Base-by-base conservation (phyloP, 331 rosid genomes). In the Spiraea crenata region DNA sequence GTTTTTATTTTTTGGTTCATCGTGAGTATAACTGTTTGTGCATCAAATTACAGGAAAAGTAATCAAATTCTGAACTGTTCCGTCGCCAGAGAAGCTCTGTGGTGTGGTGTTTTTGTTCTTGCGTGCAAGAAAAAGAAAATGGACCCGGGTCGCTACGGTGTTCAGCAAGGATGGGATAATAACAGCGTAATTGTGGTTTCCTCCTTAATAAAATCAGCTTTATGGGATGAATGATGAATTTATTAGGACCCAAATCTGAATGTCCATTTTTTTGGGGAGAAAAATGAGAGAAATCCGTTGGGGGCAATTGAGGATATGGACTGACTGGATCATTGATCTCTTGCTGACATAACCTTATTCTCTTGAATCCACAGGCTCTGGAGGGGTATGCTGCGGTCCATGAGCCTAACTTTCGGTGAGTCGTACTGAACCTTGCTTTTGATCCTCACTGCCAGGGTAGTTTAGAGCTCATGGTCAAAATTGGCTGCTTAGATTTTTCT, bases 141-240 rank as follows among this genome's bases (percentile, higher is more conserved):
- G 99, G 99, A 93, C 83, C 92, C 97, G 64, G 93, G 90, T 86
- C 99, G 95, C 92, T 95, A 85, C 85, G 89, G 86, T 77, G 93
- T 80, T 74, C 97, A 83, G 85, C 97, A 83, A 91, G 96, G 99
- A 90, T 95, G 99, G 99, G 99, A 95, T 87, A 85, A 95, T 91
- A 91, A 95, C 99, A 95, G 99, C 99, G 99, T 95, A 95, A 95
- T 95, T 89, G 99, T 88, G 99, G 97, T 91, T 95, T 95, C 97
- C 99, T 91, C 82, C 96, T 91, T 95, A 91, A 87, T 69, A 84
- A 25, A 85, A 95, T 89, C 97, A 89, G 91, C 96, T 91, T 75
- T 87, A 84, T 89, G 85, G 96, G 91, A 89, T 89, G 92, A 88
- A 90, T 92, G 86, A 89, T 88, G 91, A 95, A 87, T 83, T 86